Conservation (phyloP, 306 rosid genomes). For the Malus orientalis region DNA sequence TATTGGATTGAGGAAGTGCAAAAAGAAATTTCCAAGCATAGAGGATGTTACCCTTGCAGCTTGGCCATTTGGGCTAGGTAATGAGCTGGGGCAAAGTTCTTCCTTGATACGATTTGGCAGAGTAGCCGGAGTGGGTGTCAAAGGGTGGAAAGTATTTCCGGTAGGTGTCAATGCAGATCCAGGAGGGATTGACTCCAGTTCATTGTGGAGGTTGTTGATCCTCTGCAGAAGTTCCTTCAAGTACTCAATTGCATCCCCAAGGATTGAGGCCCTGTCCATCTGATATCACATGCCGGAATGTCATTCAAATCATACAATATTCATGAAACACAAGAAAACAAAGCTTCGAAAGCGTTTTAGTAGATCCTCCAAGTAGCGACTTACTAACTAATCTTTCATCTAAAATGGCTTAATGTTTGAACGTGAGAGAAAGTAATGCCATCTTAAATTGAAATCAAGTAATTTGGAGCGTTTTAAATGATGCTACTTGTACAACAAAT, state of each 20-base stretch:
- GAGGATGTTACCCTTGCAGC: constrained; percentile 59
- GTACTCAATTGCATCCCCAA: constrained; percentile 97
- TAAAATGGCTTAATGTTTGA: neutral
- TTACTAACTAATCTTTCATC: neutral
- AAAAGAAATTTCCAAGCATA: neutral
- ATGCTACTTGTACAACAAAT: neutral
- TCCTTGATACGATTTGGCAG: constrained; percentile 85
- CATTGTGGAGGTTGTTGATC: constrained; percentile 81
- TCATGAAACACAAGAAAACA: neutral
- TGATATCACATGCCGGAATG: constrained; percentile 14
- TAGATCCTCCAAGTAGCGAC: neutral
- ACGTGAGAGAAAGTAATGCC: neutral
- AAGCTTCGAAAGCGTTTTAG: neutral
- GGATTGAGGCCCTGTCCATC: constrained; percentile 99
- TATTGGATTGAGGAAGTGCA: neutral
- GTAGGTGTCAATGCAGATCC: constrained; percentile 60
- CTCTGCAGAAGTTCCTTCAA: constrained; percentile 89
- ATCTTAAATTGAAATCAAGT: neutral
- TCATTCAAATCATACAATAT: neutral
- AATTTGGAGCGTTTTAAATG: neutral
- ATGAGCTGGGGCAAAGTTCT: constrained; percentile 66
- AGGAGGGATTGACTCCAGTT: constrained; percentile 72
- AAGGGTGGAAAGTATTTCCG: constrained; percentile 55
- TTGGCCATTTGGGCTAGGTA: constrained; percentile 73
- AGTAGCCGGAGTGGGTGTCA: constrained; percentile 71